These are phyloP conservation scores for Euphorbia corollata DNA, from an alignment of 441 rosid genomes.

Conservation along the genomic window DNA sequence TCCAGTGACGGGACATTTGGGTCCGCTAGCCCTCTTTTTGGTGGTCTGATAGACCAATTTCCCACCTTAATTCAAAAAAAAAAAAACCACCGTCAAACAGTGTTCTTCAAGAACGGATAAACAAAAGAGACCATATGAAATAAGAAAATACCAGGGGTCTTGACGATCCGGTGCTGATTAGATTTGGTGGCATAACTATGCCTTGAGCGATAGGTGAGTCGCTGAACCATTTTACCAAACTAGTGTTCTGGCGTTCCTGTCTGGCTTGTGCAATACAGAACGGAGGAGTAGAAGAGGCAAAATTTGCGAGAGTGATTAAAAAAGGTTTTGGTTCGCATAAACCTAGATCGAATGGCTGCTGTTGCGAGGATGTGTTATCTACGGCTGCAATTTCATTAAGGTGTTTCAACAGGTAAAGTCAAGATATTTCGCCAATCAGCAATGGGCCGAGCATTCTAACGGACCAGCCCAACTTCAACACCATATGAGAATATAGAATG, in stretches of 20 bases:
- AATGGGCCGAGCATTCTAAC: neutral
- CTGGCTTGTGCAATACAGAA: neutral
- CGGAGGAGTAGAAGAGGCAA: neutral
- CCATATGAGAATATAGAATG: too few relatives aligned
- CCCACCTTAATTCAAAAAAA: conserved; percentile 43
- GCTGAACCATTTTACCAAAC: conserved; percentile 64
- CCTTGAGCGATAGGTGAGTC: conserved; percentile 64
- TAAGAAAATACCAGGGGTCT: conserved; percentile 60
- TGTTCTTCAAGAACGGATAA: neutral
- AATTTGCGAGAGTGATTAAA: neutral
- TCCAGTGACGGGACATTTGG: conserved; percentile 79
- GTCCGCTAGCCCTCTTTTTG: conserved; percentile 81
- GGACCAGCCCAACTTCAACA: neutral
- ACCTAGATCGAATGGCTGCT: conserved; percentile 40
- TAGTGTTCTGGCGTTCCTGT: neutral
- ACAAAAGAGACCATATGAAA: neutral
- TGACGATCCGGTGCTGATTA: conserved; percentile 76
- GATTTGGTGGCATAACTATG: conserved; percentile 92
- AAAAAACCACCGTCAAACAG: neutral
- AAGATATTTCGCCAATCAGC: neutral
- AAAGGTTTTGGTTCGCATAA: neutral
- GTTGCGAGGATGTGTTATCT: neutral
- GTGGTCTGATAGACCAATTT: conserved; percentile 76
- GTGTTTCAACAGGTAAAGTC: too few relatives aligned
- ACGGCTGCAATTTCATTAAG: conserved; percentile 10